Conservation (phyloP, 176 grass and related monocot genomes). For the Paspalum vaginatum region DNA sequence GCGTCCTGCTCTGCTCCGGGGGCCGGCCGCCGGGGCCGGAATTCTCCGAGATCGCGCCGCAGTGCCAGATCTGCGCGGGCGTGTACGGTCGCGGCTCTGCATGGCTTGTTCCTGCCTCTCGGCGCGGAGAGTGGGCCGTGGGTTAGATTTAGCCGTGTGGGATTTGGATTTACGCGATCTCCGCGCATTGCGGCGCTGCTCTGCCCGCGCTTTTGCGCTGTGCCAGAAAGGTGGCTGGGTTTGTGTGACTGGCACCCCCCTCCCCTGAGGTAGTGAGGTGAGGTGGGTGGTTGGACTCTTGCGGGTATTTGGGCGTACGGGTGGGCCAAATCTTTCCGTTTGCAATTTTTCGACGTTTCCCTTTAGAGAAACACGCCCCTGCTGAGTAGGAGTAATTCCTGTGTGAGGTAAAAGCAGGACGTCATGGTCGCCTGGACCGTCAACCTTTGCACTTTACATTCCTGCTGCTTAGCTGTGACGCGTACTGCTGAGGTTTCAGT, state of each 20-base stretch:
- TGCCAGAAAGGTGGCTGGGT: slow-evolving; percentile 40
- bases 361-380: slow-evolving; percentile 35
- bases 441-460: slow-evolving; percentile 22
- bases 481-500: neutral
- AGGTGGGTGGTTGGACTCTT: neutral
- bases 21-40: neutral
- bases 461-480: slow-evolving; percentile 13
- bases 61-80: slow-evolving; percentile 42
- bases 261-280: no score
- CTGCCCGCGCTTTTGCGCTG: slow-evolving; percentile 27
- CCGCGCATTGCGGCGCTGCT: slow-evolving; percentile 24
- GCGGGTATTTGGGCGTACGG: neutral
- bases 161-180: neutral
- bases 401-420: slow-evolving; percentile 17
- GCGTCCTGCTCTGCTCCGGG: neutral
- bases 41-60: slow-evolving; percentile 25
- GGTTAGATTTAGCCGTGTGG: slow-evolving; percentile 2
- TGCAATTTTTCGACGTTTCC: slow-evolving; percentile 12
- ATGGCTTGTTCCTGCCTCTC: neutral
- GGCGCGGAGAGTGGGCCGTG: neutral
- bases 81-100: slow-evolving; percentile 21
- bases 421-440: neutral
- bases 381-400: neutral
- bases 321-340: slow-evolving; percentile 42
- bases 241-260: neutral